A percentile compares a stretch with the other conserved stretches of the same genome.
Conservation (phyloP, 1,284 basidiomycete species). For the Cerrena zonata region DNA sequence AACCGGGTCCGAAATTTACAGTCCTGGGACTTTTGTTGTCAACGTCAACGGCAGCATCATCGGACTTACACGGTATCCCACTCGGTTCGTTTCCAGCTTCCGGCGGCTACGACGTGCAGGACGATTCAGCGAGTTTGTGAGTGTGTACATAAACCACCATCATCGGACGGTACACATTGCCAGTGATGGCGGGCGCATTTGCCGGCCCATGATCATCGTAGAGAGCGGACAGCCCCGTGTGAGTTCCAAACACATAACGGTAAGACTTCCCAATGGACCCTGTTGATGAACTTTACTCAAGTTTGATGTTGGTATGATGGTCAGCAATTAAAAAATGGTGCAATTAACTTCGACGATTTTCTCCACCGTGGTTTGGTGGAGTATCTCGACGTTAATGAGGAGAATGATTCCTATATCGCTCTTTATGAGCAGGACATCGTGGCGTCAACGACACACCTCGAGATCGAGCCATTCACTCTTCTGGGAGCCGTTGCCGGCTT, state of each 20-base stretch:
- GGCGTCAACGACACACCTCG: conserved; percentile 84
- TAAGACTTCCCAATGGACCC: conserved; percentile 32
- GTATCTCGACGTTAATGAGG: conserved; percentile 98
- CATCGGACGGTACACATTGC: conserved; percentile 95
- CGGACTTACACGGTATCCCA: conserved; percentile 84
- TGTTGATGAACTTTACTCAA: background rate
- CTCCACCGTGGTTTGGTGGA: conserved; percentile 93
- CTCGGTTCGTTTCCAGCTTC: conserved; percentile 86
- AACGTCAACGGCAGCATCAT: conserved; percentile 97
- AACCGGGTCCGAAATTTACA: conserved; percentile 95
- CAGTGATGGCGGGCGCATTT: conserved; percentile 95
- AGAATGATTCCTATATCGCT: conserved; percentile 96
- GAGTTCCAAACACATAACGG: conserved; percentile 74
- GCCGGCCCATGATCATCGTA: conserved; percentile 96
- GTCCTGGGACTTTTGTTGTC: conserved; percentile 86
- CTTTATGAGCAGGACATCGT: conserved; percentile 89
- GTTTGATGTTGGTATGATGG: conserved; percentile 8
- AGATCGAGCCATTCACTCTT: conserved; percentile 98
- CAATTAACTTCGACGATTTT: conserved; percentile 90
- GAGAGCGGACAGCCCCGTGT: conserved; percentile 80
- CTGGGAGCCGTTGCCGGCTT: conserved; percentile 96
- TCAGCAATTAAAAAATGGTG: conserved; percentile 75
- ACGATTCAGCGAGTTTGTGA: conserved; percentile 92
- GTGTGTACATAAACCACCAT: conserved; percentile 94
- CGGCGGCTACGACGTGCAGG: conserved; percentile 88